Evolutionary conservation across 2,329 filamentous ascomycete species (phyloP).

Genomic region (Dryadomyces quercivorus): DNA sequence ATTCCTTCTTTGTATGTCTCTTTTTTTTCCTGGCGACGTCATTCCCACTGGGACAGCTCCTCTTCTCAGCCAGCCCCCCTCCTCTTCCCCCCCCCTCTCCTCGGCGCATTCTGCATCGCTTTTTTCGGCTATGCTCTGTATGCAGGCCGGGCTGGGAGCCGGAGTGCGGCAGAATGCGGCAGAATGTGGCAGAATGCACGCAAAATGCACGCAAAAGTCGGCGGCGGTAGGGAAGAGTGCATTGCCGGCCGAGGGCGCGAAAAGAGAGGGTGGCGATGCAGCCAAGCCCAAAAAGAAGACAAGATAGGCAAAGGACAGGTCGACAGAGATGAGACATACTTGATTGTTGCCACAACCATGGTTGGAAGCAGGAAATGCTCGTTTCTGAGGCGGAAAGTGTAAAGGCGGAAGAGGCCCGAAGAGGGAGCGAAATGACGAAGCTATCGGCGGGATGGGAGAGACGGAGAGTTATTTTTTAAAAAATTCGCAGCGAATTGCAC

Average conservation of each 20-base stretch:
- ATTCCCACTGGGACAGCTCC: background rate
- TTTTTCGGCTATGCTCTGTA: background rate
- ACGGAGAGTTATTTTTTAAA: background rate
- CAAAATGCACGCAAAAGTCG: too few relatives aligned
- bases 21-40: background rate
- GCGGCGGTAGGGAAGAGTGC: background rate
- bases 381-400: background rate
- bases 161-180: too few relatives aligned
- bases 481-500: background rate
- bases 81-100: background rate
- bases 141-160: background rate
- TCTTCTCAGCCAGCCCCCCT: too few relatives aligned
- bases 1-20: background rate
- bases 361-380: conserved; percentile 23
- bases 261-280: background rate
- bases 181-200: too few relatives aligned
- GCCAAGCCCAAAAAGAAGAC: background rate
- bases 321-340: conserved; percentile 29
- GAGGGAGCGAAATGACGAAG: background rate
- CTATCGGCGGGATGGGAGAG: background rate
- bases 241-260: background rate
- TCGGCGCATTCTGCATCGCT: background rate
- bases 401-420: background rate
- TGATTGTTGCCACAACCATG: conserved; percentile 54
- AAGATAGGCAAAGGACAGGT: background rate